A percentile compares a stretch with the other conserved stretches of the same genome.
Evolutionary conservation across 495 filamentous ascomycete genomes (phyloP).

Genomic region (Podospora fimiseda): DNA sequence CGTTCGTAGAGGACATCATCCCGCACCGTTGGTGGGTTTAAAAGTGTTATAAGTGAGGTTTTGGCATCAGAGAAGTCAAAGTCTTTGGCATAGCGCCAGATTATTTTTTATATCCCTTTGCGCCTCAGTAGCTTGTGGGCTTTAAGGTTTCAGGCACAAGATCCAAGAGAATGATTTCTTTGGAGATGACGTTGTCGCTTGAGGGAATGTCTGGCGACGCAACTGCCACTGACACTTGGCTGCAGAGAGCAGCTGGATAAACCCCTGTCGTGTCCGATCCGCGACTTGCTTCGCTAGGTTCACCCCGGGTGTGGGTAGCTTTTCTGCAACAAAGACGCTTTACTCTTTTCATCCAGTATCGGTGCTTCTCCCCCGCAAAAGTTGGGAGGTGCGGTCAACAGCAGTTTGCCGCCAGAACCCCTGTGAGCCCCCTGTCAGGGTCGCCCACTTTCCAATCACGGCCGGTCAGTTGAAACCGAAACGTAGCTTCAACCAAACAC

Average conservation of each 20-base stretch:
- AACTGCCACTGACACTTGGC: too few relatives aligned
- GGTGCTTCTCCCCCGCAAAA: not conserved
- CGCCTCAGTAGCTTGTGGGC: not conserved
- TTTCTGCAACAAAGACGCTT: too few relatives aligned
- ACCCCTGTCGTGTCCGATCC: not conserved
- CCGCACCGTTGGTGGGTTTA: constrained; percentile 9
- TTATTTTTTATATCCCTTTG: not conserved
- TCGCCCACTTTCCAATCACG: constrained; percentile 4
- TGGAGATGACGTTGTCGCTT: constrained; percentile 13
- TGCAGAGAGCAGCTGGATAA: not conserved
- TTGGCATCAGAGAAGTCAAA: constrained; percentile 7
- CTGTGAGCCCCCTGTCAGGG: constrained; percentile 5
- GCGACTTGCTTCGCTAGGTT: not conserved
- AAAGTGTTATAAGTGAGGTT: not conserved
- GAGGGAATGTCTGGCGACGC: constrained; percentile 5
- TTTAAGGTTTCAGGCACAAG: too few relatives aligned
- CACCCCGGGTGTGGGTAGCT: constrained; percentile 1
- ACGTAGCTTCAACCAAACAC: constrained; percentile 28
- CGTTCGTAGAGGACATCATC: constrained; percentile 67
- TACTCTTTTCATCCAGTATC: not conserved
- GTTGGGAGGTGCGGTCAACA: not conserved
- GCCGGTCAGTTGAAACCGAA: constrained; percentile 21
- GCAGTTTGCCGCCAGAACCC: constrained; percentile 4
- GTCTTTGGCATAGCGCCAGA: not conserved
- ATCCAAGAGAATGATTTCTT: too few relatives aligned